These are phyloP conservation scores for Coemansia sp. DNA, from an alignment of 192 early-diverging fungal species.

Conservation along the genomic window DNA sequence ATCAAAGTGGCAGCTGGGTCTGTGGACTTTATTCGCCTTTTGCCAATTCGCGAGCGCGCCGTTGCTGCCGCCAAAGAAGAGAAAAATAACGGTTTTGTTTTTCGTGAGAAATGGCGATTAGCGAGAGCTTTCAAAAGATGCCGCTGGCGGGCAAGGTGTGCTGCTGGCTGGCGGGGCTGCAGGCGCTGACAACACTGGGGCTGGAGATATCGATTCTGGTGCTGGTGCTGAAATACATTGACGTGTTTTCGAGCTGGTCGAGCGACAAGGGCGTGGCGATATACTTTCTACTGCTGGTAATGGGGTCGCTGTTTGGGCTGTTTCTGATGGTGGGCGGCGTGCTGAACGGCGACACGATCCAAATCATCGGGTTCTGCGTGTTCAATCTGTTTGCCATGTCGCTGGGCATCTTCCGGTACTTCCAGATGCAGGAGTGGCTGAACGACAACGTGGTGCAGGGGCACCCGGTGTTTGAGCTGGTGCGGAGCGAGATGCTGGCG, in stretches of 20 bases:
- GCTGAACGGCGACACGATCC: constrained; percentile 48
- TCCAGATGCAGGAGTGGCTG: constrained; percentile 40
- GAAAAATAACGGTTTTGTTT: too few relatives aligned
- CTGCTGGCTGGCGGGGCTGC: constrained; percentile 35
- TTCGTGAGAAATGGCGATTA: constrained; percentile 35
- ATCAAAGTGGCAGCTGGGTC: too few relatives aligned
- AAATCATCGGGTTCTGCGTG: constrained; percentile 45
- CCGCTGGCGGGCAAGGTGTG: constrained; percentile 32
- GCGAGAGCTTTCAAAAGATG: constrained; percentile 50
- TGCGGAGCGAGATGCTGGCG: constrained; percentile 29
- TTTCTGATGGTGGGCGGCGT: constrained; percentile 42
- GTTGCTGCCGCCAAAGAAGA: too few relatives aligned
- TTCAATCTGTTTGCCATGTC: constrained; percentile 49
- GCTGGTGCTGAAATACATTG: constrained; percentile 35
- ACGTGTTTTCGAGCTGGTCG: constrained; percentile 45
- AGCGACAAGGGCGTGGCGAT: constrained; percentile 52
- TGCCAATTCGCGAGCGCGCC: too few relatives aligned
- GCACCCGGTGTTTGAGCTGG: constrained; percentile 14
- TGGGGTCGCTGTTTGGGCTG: constrained; percentile 34
- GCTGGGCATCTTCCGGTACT: constrained; percentile 46
- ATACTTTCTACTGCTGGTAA: constrained; percentile 49
- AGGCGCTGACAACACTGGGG: constrained; percentile 31
- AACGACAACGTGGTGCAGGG: constrained; percentile 5
- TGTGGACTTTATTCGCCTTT: too few relatives aligned
- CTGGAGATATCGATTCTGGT: constrained; percentile 40